Conservation (phyloP, 495 filamentous ascomycete species). For the Pyrenula aspistea region DNA sequence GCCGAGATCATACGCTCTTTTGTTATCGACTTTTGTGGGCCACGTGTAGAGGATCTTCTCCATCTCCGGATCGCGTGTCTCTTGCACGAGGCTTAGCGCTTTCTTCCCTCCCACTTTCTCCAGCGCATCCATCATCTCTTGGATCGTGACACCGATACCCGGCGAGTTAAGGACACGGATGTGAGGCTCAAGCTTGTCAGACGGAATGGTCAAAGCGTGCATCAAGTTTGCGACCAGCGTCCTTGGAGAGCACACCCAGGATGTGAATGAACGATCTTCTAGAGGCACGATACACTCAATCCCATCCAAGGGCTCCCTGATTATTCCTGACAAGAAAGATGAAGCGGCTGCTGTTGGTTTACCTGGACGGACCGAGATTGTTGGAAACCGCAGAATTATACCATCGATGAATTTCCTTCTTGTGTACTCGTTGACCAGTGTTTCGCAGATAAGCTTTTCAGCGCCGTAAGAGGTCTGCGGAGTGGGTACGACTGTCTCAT, state of each 20-base stretch:
- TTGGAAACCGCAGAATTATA: constrained; percentile 57
- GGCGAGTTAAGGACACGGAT: constrained; percentile 58
- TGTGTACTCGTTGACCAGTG: constrained; percentile 58
- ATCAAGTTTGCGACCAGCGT: constrained; percentile 54
- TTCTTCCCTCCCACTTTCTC: constrained; percentile 55
- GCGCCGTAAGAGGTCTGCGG: constrained; percentile 62
- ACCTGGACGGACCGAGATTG: constrained; percentile 58
- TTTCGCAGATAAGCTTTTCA: constrained; percentile 63
- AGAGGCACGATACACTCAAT: constrained; percentile 52
- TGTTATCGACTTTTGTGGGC: constrained; percentile 54
- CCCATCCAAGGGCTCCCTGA: constrained; percentile 46
- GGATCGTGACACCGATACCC: constrained; percentile 54
- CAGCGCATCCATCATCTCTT: constrained; percentile 62
- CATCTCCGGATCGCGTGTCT: constrained; percentile 45
- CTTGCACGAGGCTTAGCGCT: constrained; percentile 43
- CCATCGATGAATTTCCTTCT: constrained; percentile 54
- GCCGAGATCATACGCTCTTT: constrained; percentile 42
- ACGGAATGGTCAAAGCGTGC: constrained; percentile 39
- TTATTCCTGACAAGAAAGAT: constrained; percentile 59
- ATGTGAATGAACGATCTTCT: constrained; percentile 43
- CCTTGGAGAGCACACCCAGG: constrained; percentile 52
- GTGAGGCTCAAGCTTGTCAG: constrained; percentile 35
- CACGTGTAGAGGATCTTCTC: constrained; percentile 57
- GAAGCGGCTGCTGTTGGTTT: constrained; percentile 56
- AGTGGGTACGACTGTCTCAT: constrained; percentile 46